phyloP scores from a whole-genome alignment of 768 basidiomycete species.

The Neoboletus magnificus region DNA sequence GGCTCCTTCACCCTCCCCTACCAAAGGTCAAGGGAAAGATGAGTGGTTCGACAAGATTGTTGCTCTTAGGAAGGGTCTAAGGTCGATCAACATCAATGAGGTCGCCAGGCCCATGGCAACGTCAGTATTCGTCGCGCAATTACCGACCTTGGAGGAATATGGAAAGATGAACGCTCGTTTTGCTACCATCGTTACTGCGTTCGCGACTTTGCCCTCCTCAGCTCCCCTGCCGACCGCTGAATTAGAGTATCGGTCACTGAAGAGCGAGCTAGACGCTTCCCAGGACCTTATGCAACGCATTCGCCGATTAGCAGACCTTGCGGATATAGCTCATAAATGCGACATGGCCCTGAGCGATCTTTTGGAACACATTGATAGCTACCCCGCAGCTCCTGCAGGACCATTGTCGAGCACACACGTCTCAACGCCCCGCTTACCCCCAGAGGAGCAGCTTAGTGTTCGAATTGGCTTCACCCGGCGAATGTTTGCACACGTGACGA shows the following conservation, averaged over 20 bases:
- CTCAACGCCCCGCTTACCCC: slow-evolving; percentile 40
- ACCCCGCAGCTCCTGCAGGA: slow-evolving; percentile 56
- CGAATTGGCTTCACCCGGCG: slow-evolving; percentile 63
- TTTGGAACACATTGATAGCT: slow-evolving; percentile 83
- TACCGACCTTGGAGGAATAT: slow-evolving; percentile 52
- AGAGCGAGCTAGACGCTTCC: slow-evolving; percentile 54
- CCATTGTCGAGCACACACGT: slow-evolving; percentile 50
- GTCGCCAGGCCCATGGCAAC: slow-evolving; percentile 41
- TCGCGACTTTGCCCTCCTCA: slow-evolving; percentile 44
- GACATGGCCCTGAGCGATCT: slow-evolving; percentile 82
- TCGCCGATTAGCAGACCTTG: slow-evolving; percentile 52
- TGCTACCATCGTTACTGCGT: slow-evolving; percentile 42
- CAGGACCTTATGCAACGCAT: slow-evolving; percentile 48
- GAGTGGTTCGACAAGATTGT: slow-evolving; percentile 51
- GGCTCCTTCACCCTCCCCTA: slow-evolving; percentile 31
- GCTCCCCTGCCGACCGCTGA: slow-evolving; percentile 42
- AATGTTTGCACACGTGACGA: slow-evolving; percentile 46
- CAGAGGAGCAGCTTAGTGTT: slow-evolving; percentile 64
- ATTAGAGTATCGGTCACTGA: slow-evolving; percentile 61
- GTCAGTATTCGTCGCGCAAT: slow-evolving; percentile 34
- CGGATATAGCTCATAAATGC: slow-evolving; percentile 48
- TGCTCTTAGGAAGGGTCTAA: slow-evolving; percentile 55
- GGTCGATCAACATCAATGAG: slow-evolving; percentile 58
- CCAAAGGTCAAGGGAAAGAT: slow-evolving; percentile 38
- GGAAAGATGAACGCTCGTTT: slow-evolving; percentile 49